phyloP scores from a whole-genome alignment of 1,284 basidiomycete species.

The Ceratobasidium papillatum region DNA sequence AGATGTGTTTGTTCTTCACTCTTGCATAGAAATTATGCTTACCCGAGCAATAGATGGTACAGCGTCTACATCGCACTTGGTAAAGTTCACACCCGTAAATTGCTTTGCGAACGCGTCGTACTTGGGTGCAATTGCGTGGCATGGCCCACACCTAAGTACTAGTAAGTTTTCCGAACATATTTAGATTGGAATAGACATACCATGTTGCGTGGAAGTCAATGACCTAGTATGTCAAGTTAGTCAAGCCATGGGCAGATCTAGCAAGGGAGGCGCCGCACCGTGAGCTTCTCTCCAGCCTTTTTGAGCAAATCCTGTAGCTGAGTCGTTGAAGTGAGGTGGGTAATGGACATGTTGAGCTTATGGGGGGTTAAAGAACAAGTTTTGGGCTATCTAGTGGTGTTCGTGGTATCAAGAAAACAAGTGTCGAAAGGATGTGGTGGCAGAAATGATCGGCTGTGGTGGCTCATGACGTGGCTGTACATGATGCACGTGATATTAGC shows the following conservation, averaged over 20 bases:
- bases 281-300: slow-evolving; percentile 68
- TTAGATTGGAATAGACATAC: slow-evolving; percentile 53
- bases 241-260: not conserved
- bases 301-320: slow-evolving; percentile 69
- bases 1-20: not conserved
- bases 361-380: not conserved
- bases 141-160: slow-evolving; percentile 75
- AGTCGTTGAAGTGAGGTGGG: slow-evolving; percentile 66
- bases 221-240: slow-evolving; percentile 58
- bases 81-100: slow-evolving; percentile 73
- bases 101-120: slow-evolving; percentile 73
- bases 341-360: slow-evolving; percentile 47
- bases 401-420: not conserved
- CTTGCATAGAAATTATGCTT: not conserved
- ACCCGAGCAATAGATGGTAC: slow-evolving; percentile 50
- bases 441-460: slow-evolving; percentile 10
- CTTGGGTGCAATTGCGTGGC: slow-evolving; percentile 76
- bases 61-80: slow-evolving; percentile 81
- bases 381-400: not conserved
- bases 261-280: slow-evolving; percentile 57
- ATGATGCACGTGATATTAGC: not conserved
- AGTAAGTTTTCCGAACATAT: not conserved
- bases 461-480: slow-evolving; percentile 1
- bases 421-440: not conserved
- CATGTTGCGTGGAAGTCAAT: slow-evolving; percentile 85